Percentiles rank a stretch among this genome's conserved stretches.
phyloP scores from a whole-genome alignment of 805 yeast species.

The Ogataea polymorpha region DNA sequence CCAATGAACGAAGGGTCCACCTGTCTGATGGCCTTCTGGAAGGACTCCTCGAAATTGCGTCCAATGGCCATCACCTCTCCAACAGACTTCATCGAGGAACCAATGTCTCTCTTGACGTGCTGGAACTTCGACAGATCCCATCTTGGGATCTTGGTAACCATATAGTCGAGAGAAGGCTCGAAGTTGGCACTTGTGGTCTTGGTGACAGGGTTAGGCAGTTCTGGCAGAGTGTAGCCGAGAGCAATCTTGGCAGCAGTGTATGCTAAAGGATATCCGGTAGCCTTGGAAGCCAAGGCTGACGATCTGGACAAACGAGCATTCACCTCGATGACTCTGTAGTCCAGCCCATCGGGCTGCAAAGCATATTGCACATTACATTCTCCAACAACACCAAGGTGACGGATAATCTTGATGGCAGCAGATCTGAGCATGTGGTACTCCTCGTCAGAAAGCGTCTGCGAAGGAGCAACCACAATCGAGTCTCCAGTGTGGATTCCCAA shows the following conservation, averaged over 20 bases:
- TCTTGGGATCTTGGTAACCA: conserved; percentile 96
- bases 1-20: conserved; percentile 89
- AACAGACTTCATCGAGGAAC: conserved; percentile 96
- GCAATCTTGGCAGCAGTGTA: conserved; percentile 97
- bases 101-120: conserved; percentile 83
- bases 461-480: conserved; percentile 97
- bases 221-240: conserved; percentile 85
- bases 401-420: conserved; percentile 93
- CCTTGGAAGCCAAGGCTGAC: conserved; percentile 97
- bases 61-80: conserved; percentile 99
- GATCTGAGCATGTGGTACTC: conserved; percentile 98
- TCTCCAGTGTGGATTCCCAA: conserved; percentile 99
- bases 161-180: conserved; percentile 95
- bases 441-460: conserved; percentile 94
- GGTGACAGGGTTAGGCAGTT: conserved; percentile 90
- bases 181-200: conserved; percentile 93
- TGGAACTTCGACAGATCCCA: conserved; percentile 97
- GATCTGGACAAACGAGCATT: conserved; percentile 97
- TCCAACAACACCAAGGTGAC: conserved; percentile 98
- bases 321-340: conserved; percentile 95
- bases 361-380: conserved; percentile 99
- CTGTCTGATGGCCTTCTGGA: conserved; percentile 96
- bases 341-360: conserved; percentile 86
- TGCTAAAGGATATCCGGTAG: conserved; percentile 97
- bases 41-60: conserved; percentile 95